phyloP scores from a whole-genome alignment of 805 yeast species.

The Ogataea parapolymorpha region DNA sequence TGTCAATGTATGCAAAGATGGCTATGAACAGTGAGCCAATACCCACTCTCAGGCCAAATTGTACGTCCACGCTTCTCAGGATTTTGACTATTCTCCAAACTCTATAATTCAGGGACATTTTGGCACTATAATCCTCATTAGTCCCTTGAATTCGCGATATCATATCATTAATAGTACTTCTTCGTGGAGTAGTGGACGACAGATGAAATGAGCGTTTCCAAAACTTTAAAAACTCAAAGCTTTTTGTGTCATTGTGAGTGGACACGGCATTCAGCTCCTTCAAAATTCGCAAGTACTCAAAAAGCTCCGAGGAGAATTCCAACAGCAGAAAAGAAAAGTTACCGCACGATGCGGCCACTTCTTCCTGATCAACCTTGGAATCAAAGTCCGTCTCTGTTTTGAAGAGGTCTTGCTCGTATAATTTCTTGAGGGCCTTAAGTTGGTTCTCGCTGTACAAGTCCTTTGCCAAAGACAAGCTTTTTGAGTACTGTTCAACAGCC shows the following conservation, averaged over 20 bases:
- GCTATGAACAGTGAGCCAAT: slow-evolving; percentile 69
- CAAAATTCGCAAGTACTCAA: slow-evolving; percentile 42
- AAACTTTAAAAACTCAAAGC: slow-evolving; percentile 53
- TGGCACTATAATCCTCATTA: slow-evolving; percentile 7
- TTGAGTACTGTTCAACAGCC: slow-evolving; percentile 40
- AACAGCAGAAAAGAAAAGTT: slow-evolving; percentile 66
- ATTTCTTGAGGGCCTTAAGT: slow-evolving; percentile 48
- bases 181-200: background rate
- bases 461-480: slow-evolving; percentile 48
- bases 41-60: slow-evolving; percentile 77
- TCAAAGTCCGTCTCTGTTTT: slow-evolving; percentile 35
- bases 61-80: slow-evolving; percentile 63
- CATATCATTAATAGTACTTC: slow-evolving; percentile 35
- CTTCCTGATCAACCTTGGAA: slow-evolving; percentile 63
- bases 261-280: slow-evolving; percentile 26
- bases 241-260: slow-evolving; percentile 14
- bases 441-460: slow-evolving; percentile 57
- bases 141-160: slow-evolving; percentile 20
- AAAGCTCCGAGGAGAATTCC: slow-evolving; percentile 58
- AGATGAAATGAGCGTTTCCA: slow-evolving; percentile 37
- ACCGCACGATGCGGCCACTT: slow-evolving; percentile 81
- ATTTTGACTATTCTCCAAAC: slow-evolving; percentile 50
- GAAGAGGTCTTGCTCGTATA: slow-evolving; percentile 57
- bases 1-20: slow-evolving; percentile 60
- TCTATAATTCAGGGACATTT: slow-evolving; percentile 26